Evolutionary conservation across 805 yeast species (phyloP), one percentile per base, ranked within the genome.

Genomic region (Ogataea glucozyma): DNA sequence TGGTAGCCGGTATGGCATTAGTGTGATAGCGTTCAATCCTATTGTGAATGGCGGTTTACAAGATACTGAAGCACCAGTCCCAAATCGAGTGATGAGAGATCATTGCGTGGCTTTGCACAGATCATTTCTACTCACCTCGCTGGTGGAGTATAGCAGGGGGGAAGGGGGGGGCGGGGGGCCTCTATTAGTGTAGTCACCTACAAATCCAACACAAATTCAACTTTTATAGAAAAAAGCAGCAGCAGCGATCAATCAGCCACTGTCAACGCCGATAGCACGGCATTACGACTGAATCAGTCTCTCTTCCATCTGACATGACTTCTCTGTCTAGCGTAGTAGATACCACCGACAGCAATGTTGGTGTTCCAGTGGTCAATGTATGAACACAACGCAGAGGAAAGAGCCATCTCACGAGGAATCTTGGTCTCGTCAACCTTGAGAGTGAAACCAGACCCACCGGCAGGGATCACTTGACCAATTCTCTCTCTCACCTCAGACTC

Each of bases 291-390:
- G 31, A 12, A n/a, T 16, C 11, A 77, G 51, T 75, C 81, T 52
- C 81, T 65, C 58, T 76, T 77, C 81, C 81, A 77, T 50, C 78
- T 65, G n/a, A 71, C 69, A 51, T 74, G 76, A 27, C 56, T 51
- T 26, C 70, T 71, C 56, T 76, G 75, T 58, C 74, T 69, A 10
- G 81, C 76, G 47, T 70, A 72, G 59, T 79, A 80, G 40, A 81
- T 78, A 26, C 86, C 86, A n/a, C 86, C 86, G 27, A 79, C 76
- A 18, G 75, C 76, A 27, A 75, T 60, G 46, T 68, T 66, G 18
- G 85, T 79, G 54, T 78, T 81, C 87, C 87, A 81, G 45, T 79
- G 85, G 54, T 81, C 87, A 44, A 81, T 72, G 55, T 67, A 75
- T 31, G 84, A 77, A 45, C 79, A 75, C 46, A 81, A 61, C 4